These are phyloP conservation scores for Ceratopteris richardii DNA, from an alignment of 75 land plant species.

Conservation along the genomic window DNA sequence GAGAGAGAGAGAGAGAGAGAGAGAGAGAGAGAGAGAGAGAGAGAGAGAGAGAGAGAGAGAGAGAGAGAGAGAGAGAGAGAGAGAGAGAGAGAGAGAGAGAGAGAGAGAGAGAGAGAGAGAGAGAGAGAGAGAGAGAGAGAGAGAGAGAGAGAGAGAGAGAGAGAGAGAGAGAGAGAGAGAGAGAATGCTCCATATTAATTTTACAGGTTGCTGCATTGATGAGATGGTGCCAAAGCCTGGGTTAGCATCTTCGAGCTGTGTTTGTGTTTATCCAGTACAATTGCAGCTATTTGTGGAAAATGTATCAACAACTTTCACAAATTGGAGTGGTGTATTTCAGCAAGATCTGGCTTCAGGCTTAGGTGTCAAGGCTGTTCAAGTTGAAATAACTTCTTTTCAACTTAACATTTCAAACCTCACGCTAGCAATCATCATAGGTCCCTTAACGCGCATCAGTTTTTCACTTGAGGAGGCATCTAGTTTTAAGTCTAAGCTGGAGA, in stretches of 20 bases:
- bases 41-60: no score
- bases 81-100: no score
- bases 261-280: slow-evolving; percentile 87
- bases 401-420: slow-evolving; percentile 47
- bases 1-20: no score
- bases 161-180: no score
- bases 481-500: slow-evolving; percentile 43
- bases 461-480: slow-evolving; percentile 34
- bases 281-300: slow-evolving; percentile 62
- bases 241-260: slow-evolving; percentile 33
- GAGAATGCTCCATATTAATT: background rate
- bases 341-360: slow-evolving; percentile 77
- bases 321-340: slow-evolving; percentile 64
- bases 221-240: slow-evolving; percentile 63
- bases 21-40: no score
- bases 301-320: slow-evolving; percentile 51
- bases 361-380: slow-evolving; percentile 45
- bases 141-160: no score
- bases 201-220: slow-evolving; percentile 62
- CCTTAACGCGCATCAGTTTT: slow-evolving; percentile 63
- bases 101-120: no score
- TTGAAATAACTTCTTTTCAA: slow-evolving; percentile 63
- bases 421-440: slow-evolving; percentile 77
- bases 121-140: no score
- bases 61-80: no score